Conservation (phyloP, 1,284 basidiomycete genomes). For the Ustilago loliicola region DNA sequence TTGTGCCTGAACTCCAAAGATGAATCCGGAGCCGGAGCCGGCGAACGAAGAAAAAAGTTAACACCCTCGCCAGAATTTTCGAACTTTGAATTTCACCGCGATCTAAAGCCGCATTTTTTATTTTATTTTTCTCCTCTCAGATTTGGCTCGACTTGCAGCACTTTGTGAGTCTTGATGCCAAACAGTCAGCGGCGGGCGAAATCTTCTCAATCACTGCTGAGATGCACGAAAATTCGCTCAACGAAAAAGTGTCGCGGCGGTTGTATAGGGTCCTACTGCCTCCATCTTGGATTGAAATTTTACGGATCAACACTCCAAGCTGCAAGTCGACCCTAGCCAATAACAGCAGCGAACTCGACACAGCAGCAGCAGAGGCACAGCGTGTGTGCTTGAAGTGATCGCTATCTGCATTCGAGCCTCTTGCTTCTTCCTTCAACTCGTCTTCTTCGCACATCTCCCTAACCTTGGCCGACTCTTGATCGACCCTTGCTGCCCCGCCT, state of each 20-base stretch:
- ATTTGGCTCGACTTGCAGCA: no score
- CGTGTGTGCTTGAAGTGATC: conserved; percentile 16
- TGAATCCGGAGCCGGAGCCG: neutral
- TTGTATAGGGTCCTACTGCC: conserved; percentile 41
- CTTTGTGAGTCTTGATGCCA: neutral
- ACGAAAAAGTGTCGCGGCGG: conserved; percentile 10
- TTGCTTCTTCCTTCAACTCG: neutral
- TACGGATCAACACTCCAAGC: neutral
- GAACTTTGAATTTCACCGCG: conserved; percentile 27
- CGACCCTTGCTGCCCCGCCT: neutral
- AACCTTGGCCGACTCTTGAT: neutral
- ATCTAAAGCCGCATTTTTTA: conserved; percentile 33
- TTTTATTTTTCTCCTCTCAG: neutral
- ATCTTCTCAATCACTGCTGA: conserved; percentile 18
- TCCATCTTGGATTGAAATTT: conserved; percentile 30
- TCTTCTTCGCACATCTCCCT: conserved; percentile 4
- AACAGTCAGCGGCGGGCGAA: neutral
- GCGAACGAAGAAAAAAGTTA: conserved; percentile 24
- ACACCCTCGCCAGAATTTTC: conserved; percentile 21
- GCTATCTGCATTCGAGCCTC: neutral
- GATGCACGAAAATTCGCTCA: conserved; percentile 9
- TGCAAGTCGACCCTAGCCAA: neutral
- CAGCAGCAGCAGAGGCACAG: neutral
- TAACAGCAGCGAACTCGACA: neutral
- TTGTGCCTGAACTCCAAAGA: neutral